Evolutionary conservation across 176 grass and related monocot species (phyloP), one percentile per base, ranked within the genome.

Genomic region (Saccharum spontaneum): DNA sequence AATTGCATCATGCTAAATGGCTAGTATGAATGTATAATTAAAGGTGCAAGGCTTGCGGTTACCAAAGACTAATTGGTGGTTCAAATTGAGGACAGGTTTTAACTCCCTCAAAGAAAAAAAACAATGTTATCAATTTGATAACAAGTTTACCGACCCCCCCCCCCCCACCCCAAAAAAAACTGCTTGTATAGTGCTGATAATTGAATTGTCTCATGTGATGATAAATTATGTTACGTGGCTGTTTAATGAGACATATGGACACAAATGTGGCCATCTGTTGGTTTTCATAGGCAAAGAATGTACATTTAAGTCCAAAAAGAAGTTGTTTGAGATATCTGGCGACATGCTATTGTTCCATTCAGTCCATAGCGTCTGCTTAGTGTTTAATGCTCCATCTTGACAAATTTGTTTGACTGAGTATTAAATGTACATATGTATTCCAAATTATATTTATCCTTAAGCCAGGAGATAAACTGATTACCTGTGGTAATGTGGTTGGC

Each of bases 401-500:
- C 14, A 54, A 34, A 24, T 77, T 70, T 45, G 46, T 81, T 76
- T 38, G 2, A 6, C 66, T 49, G 18, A 73, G 14, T 31, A 20
- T 70, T 45, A 59, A 67, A 34, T 87, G 76, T 50, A 39, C 84
- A 17, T 61, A 18, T 76, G 15, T 62, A 14, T 48, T 48, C 6
- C 34, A 67, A 78, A 75, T 54, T 75, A 69, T 84, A 7, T 69
- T 75, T 52, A 24, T 67, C 37, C 3, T 54, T 79, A 63, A 82
- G 8, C 63, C 70, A 49, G 28, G 18, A 41, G 0, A 68, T 38
- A 13, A 84, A 44, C 71, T 87, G 45, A 87, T 87, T 71, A 64
- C 82, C 45, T 5, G 10, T 20, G 46, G 45, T 72, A 71, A 59
- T 71, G 38, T 82, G 76, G 77, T 82, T 90, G 7, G 22, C 97